These are phyloP conservation scores for Aspergillus aculeatus DNA, from an alignment of 2,329 filamentous ascomycete genomes.

Conservation along the genomic window DNA sequence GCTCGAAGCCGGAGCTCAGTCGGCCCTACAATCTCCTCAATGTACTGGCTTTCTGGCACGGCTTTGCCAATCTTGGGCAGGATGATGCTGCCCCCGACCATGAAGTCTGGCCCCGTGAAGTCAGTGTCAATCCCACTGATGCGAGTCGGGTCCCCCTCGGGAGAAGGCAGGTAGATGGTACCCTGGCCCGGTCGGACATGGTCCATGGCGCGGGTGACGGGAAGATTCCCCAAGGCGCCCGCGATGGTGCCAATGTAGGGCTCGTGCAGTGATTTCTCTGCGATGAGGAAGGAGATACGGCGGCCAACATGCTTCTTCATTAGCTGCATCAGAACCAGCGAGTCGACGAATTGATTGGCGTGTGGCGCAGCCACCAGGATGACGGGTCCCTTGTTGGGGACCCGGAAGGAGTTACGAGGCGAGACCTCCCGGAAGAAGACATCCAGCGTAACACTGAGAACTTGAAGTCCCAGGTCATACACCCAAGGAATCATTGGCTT, in stretches of 20 bases:
- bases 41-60: too few relatives aligned
- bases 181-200: slow-evolving; percentile 76
- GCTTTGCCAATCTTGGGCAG: too few relatives aligned
- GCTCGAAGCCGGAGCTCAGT: too few relatives aligned
- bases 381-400: slow-evolving; percentile 82
- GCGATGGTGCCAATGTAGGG: slow-evolving; percentile 86
- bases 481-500: too few relatives aligned
- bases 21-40: too few relatives aligned
- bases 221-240: slow-evolving; percentile 79
- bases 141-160: too few relatives aligned
- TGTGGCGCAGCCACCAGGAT: slow-evolving; percentile 96
- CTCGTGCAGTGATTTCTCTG: slow-evolving; percentile 90
- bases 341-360: slow-evolving; percentile 98
- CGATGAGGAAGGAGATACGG: slow-evolving; percentile 87
- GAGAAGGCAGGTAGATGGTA: slow-evolving; percentile 75
- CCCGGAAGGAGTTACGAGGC: slow-evolving; percentile 90
- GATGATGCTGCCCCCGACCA: too few relatives aligned
- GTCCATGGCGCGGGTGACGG: slow-evolving; percentile 91
- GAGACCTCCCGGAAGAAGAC: slow-evolving; percentile 84
- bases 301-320: slow-evolving; percentile 82
- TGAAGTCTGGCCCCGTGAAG: too few relatives aligned
- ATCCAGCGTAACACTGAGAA: too few relatives aligned
- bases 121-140: too few relatives aligned
- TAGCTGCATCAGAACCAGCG: slow-evolving; percentile 86
- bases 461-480: too few relatives aligned